phyloP scores from a whole-genome alignment of 139 green algal genomes.

The Monoraphidium neglectum region DNA sequence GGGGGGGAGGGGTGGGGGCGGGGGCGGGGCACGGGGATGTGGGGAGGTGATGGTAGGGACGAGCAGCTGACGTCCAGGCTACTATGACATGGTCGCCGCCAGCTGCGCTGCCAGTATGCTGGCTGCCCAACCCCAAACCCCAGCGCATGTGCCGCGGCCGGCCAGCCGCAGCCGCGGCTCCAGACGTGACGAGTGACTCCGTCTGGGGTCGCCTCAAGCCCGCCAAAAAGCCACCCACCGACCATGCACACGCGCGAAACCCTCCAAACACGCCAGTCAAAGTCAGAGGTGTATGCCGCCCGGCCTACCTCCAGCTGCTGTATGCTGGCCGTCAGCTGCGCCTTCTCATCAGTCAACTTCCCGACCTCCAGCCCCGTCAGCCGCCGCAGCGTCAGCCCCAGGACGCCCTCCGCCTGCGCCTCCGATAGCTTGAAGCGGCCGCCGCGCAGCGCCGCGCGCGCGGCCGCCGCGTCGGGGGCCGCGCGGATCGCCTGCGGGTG shows the following conservation, averaged over 20 bases:
- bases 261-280: background rate
- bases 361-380: conserved; percentile 81
- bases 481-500: conserved; percentile 56
- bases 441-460: conserved; percentile 51
- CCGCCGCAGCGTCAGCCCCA: conserved; percentile 82
- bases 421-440: conserved; percentile 51
- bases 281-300: too few relatives aligned
- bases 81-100: too few relatives aligned
- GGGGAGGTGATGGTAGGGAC: too few relatives aligned
- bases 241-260: background rate
- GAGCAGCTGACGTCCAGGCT: too few relatives aligned
- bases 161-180: background rate
- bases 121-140: background rate
- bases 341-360: conserved; percentile 72
- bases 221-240: conserved; percentile 4
- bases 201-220: background rate
- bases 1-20: too few relatives aligned
- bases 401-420: conserved; percentile 80
- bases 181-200: background rate
- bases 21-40: too few relatives aligned
- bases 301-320: conserved; percentile 27
- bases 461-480: conserved; percentile 64
- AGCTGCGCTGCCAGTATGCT: too few relatives aligned
- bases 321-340: conserved; percentile 54
- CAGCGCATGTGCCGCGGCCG: background rate